Base-by-base conservation (phyloP, 208 protist genomes). In the Leishmania major region DNA sequence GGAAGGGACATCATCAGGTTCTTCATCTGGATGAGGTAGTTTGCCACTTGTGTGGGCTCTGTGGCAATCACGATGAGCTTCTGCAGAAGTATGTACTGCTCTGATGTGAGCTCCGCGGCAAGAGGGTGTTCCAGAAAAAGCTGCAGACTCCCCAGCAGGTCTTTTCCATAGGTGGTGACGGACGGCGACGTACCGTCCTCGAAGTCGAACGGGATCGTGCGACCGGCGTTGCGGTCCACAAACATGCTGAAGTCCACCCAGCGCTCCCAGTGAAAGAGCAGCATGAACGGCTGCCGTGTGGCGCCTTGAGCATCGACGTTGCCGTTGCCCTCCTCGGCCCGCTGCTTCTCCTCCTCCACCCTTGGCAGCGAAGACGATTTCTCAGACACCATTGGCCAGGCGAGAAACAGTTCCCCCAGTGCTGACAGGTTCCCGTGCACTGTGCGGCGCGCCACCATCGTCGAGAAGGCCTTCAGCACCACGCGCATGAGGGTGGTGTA, bases 191-290 rank as follows among this genome's bases (percentile, higher is more conserved):
- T 59, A 53, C 82, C 84, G 62, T 92, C 90, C 59, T 94, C 81
- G 25, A 85, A 82, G 55, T 95, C 86, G 60, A 93, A 91, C 0
- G 91, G 89, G 53, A 97, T 84, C 22, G 86, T 96, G 22, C 93
- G 93, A 28, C 95, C 95, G 1, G 88, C 95, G 76, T 94, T 92
- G 80, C 95, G 93, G 80, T 97, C 95, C 17, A 91, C 84, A 87
- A 95, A 97, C 92, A 97, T 96, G 85, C 90, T 91, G 77, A 97
- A 97, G 85, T 97, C 95, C 28, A 96, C 87, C 62, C 91, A 84
- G 35, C 84, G 86, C 84, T 97, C 93, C 93, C 95, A 97, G 81
- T 97, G 95, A 35, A 96, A 83, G 10, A 91, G 88, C 49, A 95
- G 43, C 35, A 97, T 55, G 28, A 92, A 57, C 13, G 91, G 87